A percentile compares a stretch with the other conserved stretches of the same genome.
Evolutionary conservation across 805 yeast genomes (phyloP).

Genomic region (Candida suzukii): DNA sequence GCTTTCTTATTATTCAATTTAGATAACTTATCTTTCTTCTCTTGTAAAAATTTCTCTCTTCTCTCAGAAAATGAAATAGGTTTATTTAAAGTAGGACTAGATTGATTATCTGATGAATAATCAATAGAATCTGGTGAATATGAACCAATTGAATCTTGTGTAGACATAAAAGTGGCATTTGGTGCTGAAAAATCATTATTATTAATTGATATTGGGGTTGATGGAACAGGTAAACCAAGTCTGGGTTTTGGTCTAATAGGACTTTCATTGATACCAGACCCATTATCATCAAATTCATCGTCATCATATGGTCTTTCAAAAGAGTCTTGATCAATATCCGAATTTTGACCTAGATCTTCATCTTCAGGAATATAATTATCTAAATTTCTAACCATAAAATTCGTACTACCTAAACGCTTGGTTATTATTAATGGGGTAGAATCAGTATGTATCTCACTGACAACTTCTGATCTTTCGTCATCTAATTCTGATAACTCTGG

Average conservation of each 20-base stretch:
- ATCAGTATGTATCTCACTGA: constrained; percentile 32
- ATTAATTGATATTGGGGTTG: background rate
- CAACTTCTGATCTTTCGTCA: constrained; percentile 31
- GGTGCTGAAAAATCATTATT: constrained; percentile 8
- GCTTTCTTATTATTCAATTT: constrained; percentile 13
- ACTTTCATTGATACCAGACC: background rate
- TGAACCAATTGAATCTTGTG: constrained; percentile 20
- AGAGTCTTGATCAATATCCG: too few species aligned
- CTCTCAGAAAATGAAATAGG: constrained; percentile 15
- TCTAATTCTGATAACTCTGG: constrained; percentile 17
- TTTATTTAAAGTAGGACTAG: constrained; percentile 10
- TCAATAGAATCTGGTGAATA: constrained; percentile 18
- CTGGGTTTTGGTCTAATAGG: constrained; percentile 8
- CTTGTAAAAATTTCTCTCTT: constrained; percentile 13
- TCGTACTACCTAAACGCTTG: constrained; percentile 21
- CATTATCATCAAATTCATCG: constrained; percentile 5
- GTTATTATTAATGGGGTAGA: constrained; percentile 18
- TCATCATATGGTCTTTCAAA: constrained; percentile 4
- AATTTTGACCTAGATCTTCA: constrained; percentile 3
- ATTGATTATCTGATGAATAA: constrained; percentile 16
- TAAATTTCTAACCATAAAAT: constrained; percentile 25
- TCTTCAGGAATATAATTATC: constrained; percentile 18
- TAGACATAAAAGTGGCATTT: constrained; percentile 9
- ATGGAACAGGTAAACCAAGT: constrained; percentile 9
- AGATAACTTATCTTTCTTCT: constrained; percentile 8